Conservation (phyloP, 1,284 basidiomycete genomes). For the Rhodotorula sp. region DNA sequence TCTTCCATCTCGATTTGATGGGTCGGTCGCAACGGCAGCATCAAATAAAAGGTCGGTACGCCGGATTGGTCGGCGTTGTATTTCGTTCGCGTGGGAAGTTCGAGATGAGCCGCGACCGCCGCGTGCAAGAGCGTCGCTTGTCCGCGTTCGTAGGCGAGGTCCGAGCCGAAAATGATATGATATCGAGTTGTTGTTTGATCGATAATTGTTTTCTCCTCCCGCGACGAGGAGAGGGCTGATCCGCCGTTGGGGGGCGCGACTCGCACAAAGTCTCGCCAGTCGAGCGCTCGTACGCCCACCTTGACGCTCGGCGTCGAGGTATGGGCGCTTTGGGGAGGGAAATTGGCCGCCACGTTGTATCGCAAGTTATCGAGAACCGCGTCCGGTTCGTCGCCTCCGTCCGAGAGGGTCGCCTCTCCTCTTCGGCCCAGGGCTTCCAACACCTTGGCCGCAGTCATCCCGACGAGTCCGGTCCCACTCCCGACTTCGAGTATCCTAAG, state of each 20-base stretch:
- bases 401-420: slow-evolving; percentile 54
- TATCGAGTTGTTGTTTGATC: slow-evolving; percentile 52
- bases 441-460: slow-evolving; percentile 11
- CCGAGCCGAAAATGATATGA: slow-evolving; percentile 69
- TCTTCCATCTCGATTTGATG: slow-evolving; percentile 61
- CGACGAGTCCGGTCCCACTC: slow-evolving; percentile 38
- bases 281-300: slow-evolving; percentile 58
- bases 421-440: not conserved
- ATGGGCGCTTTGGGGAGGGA: slow-evolving; percentile 35
- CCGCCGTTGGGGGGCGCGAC: no score
- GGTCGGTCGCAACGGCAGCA: slow-evolving; percentile 68
- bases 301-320: slow-evolving; percentile 20
- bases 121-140: slow-evolving; percentile 66
- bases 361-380: slow-evolving; percentile 69
- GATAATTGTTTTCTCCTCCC: not conserved
- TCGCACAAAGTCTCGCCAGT: slow-evolving; percentile 64
- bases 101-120: slow-evolving; percentile 60
- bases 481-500: slow-evolving; percentile 31
- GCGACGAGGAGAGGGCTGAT: not conserved
- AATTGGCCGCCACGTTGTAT: slow-evolving; percentile 64
- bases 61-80: slow-evolving; percentile 62
- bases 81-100: slow-evolving; percentile 55
- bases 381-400: slow-evolving; percentile 57
- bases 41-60: slow-evolving; percentile 60
- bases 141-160: slow-evolving; percentile 69